These are phyloP conservation scores for Diaporthe sp. DNA, from an alignment of 2,329 filamentous ascomycete genomes.

Conservation along the genomic window DNA sequence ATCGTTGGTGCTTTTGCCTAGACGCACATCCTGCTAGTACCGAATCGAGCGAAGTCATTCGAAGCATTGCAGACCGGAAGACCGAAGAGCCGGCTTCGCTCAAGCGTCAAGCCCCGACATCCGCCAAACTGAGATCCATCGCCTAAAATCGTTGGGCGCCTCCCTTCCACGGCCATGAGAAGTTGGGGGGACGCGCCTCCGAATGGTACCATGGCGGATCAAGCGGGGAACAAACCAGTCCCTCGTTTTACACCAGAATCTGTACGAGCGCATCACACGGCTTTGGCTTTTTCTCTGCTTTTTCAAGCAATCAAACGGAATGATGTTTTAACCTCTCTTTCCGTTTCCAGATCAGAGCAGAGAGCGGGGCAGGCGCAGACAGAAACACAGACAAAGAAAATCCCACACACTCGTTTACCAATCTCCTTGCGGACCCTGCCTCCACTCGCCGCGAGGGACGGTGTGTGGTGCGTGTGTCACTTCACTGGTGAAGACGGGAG, in stretches of 20 bases:
- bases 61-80: background rate
- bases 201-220: constrained; percentile 25
- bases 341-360: constrained; percentile 24
- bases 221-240: constrained; percentile 10
- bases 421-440: constrained; percentile 24
- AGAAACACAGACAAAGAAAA: constrained; percentile 35
- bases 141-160: background rate
- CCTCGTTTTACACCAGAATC: constrained; percentile 27
- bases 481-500: constrained; percentile 8
- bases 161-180: constrained; percentile 5
- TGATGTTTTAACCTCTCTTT: constrained; percentile 22
- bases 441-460: constrained; percentile 20
- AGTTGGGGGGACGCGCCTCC: background rate
- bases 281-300: constrained; percentile 22
- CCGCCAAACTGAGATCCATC: constrained; percentile 26
- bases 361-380: constrained; percentile 22
- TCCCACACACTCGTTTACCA: constrained; percentile 34
- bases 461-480: constrained; percentile 9
- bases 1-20: constrained; percentile 63
- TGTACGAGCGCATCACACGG: constrained; percentile 34
- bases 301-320: constrained; percentile 19
- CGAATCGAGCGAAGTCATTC: constrained; percentile 1
- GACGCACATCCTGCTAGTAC: constrained; percentile 23
- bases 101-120: constrained; percentile 9
- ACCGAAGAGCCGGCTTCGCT: background rate